A percentile compares a stretch with the other conserved stretches of the same genome.
Conservation (phyloP, 345 rosid genomes). For the Citrus sinensis region DVS_A1.0 CM039167.1:1941001-1941500, state of each 20-base stretch:
- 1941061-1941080: neutral
- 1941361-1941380: too few relatives aligned
- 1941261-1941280: neutral
- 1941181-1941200: conserved; percentile 34
- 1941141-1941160: conserved; percentile 38
- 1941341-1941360: conserved; percentile 27
- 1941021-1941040: neutral
- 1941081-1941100: conserved; percentile 43
- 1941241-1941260: neutral
- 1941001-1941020: conserved; percentile 22
- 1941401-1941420: neutral
- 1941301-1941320: conserved; percentile 46
- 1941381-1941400: neutral
- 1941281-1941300: conserved; percentile 42
- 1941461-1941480: neutral
- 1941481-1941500: too few relatives aligned
- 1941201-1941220: conserved; percentile 40
- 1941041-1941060: neutral
- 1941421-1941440: neutral
- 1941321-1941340: conserved; percentile 48
- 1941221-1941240: conserved; percentile 1
- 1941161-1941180: conserved; percentile 33
- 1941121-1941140: conserved; percentile 37
- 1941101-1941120: conserved; percentile 18
- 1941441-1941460: neutral